A percentile compares a stretch with the other conserved stretches of the same genome.
Evolutionary conservation across 2,329 filamentous ascomycete genomes (phyloP).

Genomic region (Thelonectria rubi): DNA sequence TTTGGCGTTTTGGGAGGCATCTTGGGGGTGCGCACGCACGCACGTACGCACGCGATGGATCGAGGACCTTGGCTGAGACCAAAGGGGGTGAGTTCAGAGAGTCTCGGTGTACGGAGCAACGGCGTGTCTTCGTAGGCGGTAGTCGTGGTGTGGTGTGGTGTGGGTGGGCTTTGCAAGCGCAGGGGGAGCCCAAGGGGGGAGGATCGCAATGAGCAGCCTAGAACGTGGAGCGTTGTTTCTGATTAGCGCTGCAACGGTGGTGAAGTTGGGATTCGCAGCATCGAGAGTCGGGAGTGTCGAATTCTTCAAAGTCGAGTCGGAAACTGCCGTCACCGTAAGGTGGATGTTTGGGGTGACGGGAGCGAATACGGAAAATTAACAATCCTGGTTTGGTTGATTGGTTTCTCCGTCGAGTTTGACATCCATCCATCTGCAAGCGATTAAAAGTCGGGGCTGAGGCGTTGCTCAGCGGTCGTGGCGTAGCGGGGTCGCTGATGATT

Average conservation of each 20-base stretch:
- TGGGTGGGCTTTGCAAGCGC: conserved; percentile 15
- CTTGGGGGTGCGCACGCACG: conserved; percentile 17
- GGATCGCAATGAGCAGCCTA: conserved; percentile 9
- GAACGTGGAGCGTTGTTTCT: conserved; percentile 16
- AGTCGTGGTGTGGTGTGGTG: conserved; percentile 18
- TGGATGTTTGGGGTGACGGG: background rate
- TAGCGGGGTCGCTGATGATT: background rate
- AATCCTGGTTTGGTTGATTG: too few species aligned
- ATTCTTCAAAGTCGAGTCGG: background rate
- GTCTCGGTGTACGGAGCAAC: background rate
- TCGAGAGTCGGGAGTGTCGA: background rate
- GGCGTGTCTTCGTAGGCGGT: background rate
- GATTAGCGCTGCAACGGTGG: conserved; percentile 17
- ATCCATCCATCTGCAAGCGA: too few species aligned
- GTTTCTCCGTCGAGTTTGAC: too few species aligned
- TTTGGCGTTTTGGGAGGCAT: conserved; percentile 41
- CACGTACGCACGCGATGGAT: conserved; percentile 15
- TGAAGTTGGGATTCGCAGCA: background rate
- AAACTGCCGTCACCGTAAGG: background rate
- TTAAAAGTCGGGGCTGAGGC: too few species aligned
- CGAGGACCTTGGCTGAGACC: conserved; percentile 1
- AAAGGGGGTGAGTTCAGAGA: background rate
- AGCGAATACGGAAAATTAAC: too few species aligned
- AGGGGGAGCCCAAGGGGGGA: conserved; percentile 4
- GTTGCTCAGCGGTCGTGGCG: background rate